These are phyloP conservation scores for Puya raimondii DNA, from an alignment of 176 grass and related monocot species.

Conservation along the genomic window DNA sequence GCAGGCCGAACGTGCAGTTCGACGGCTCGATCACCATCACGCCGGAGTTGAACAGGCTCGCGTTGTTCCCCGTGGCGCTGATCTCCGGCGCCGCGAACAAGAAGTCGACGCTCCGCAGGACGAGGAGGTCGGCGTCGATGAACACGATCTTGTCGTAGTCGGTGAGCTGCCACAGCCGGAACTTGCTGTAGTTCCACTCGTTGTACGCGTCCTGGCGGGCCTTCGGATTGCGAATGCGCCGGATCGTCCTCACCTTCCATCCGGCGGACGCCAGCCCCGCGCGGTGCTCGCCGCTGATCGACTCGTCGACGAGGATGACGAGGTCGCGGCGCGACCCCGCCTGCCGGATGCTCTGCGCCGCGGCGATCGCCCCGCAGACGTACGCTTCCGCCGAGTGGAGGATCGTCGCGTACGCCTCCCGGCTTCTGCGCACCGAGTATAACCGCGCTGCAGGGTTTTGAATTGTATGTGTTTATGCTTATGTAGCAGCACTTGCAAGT, in stretches of 20 bases:
- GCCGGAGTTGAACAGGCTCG: slow-evolving; percentile 56
- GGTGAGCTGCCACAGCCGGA: slow-evolving; percentile 78
- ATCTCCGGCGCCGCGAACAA: slow-evolving; percentile 50
- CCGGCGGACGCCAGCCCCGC: slow-evolving; percentile 37
- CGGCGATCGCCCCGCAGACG: slow-evolving; percentile 64
- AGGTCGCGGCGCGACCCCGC: slow-evolving; percentile 50
- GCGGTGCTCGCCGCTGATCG: slow-evolving; percentile 30
- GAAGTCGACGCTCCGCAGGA: slow-evolving; percentile 54
- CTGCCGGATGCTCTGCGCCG: slow-evolving; percentile 60
- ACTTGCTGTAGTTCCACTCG: slow-evolving; percentile 91
- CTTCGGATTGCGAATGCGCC: slow-evolving; percentile 59
- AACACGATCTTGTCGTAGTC: slow-evolving; percentile 68
- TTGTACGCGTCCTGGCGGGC: slow-evolving; percentile 47
- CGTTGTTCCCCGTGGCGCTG: slow-evolving; percentile 45
- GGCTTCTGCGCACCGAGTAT: slow-evolving; percentile 18
- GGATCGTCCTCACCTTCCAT: slow-evolving; percentile 39
- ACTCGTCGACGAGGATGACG: slow-evolving; percentile 51
- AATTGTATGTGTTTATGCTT: background rate
- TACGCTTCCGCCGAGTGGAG: slow-evolving; percentile 54
- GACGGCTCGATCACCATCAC: slow-evolving; percentile 69
- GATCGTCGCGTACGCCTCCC: slow-evolving; percentile 62
- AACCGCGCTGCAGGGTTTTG: slow-evolving; percentile 15
- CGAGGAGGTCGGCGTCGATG: slow-evolving; percentile 65
- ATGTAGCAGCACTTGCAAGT: background rate
- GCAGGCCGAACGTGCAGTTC: slow-evolving; percentile 60